Evolutionary conservation across 768 basidiomycete genomes (phyloP).

Genomic region (Gloeostereum incarnatum): DNA sequence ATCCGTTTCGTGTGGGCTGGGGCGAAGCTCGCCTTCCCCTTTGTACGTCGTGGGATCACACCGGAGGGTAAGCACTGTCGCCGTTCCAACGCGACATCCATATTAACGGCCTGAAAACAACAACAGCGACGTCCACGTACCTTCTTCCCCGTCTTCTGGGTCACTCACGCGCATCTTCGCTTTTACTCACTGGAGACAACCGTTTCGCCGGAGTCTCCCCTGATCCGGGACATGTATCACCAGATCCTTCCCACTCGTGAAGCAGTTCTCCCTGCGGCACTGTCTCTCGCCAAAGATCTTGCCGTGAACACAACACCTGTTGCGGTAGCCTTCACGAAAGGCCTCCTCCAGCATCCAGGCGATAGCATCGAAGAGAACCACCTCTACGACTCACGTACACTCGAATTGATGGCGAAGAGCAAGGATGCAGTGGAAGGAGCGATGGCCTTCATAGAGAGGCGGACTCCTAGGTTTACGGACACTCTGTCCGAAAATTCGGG

Average conservation of each 20-base stretch:
- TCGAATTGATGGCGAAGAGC: slow-evolving; percentile 26
- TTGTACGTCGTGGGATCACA: slow-evolving; percentile 38
- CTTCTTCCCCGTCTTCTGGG: slow-evolving; percentile 49
- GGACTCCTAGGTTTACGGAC: slow-evolving; percentile 34
- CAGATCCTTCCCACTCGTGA: slow-evolving; percentile 36
- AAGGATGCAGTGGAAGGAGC: slow-evolving; percentile 39
- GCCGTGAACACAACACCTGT: slow-evolving; percentile 40
- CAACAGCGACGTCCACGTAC: slow-evolving; percentile 29
- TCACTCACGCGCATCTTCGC: slow-evolving; percentile 37
- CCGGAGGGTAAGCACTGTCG: slow-evolving; percentile 29
- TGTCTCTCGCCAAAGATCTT: slow-evolving; percentile 42
- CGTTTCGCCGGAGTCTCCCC: slow-evolving; percentile 32
- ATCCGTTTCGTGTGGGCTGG: slow-evolving; percentile 44
- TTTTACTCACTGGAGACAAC: slow-evolving; percentile 41
- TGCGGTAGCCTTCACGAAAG: slow-evolving; percentile 43
- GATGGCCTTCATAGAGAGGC: slow-evolving; percentile 36
- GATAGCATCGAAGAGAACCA: slow-evolving; percentile 45
- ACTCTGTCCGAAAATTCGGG: slow-evolving; percentile 29
- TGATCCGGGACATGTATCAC: slow-evolving; percentile 35
- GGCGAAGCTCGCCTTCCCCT: slow-evolving; percentile 39
- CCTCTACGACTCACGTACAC: slow-evolving; percentile 39
- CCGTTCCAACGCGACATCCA: not conserved
- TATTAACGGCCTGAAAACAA: not conserved
- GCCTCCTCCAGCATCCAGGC: slow-evolving; percentile 39
- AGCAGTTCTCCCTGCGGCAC: slow-evolving; percentile 42